Evolutionary conservation across 805 yeast species (phyloP).

Genomic region (Metschnikowia lachancei): DNA sequence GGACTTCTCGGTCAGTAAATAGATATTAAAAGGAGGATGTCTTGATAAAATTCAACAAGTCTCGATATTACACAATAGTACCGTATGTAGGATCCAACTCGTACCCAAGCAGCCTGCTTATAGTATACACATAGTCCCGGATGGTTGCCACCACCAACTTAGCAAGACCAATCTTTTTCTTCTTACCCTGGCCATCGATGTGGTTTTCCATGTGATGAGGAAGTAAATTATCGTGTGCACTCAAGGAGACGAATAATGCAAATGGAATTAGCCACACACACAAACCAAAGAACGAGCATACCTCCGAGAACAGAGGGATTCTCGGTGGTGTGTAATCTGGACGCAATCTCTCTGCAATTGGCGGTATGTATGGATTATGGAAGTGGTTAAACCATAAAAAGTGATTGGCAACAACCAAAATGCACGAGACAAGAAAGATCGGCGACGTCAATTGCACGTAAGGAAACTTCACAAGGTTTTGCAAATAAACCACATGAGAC

Average conservation of each 20-base stretch:
- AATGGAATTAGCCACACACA: slow-evolving; percentile 95
- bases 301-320: slow-evolving; percentile 80
- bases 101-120: slow-evolving; percentile 59
- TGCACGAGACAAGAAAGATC: slow-evolving; percentile 65
- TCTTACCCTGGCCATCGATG: slow-evolving; percentile 27
- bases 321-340: slow-evolving; percentile 61
- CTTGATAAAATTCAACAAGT: too few relatives aligned
- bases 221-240: slow-evolving; percentile 86
- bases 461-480: slow-evolving; percentile 80
- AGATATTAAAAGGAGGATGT: too few relatives aligned
- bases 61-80: slow-evolving; percentile 33
- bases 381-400: slow-evolving; percentile 88
- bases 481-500: slow-evolving; percentile 71
- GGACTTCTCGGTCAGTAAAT: not conserved
- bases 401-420: slow-evolving; percentile 75
- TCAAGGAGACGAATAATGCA: slow-evolving; percentile 82
- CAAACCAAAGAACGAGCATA: slow-evolving; percentile 92
- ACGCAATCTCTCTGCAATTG: slow-evolving; percentile 56
- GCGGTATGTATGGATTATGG: slow-evolving; percentile 68
- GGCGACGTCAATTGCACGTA: slow-evolving; percentile 73
- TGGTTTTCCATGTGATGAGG: slow-evolving; percentile 50
- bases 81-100: slow-evolving; percentile 60
- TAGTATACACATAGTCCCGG: slow-evolving; percentile 45
- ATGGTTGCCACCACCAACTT: slow-evolving; percentile 58
- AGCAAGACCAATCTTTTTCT: slow-evolving; percentile 54